Conservation (phyloP, 1,284 basidiomycete species). For the Leccinum subspadiceum region DNA sequence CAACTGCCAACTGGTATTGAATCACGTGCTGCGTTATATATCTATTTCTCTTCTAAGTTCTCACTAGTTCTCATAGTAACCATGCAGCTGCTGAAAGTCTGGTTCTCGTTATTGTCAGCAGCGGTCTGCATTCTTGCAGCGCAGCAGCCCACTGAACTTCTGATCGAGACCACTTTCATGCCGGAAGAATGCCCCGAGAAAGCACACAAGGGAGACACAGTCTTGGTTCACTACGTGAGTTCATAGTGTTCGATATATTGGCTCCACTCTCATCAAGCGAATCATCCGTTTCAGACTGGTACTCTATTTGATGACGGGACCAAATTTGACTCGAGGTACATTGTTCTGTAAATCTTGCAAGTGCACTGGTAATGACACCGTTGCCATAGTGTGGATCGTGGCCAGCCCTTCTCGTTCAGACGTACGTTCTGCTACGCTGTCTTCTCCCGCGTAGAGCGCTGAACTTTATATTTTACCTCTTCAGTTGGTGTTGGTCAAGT, state of each 20-base stretch:
- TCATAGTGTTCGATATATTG: neutral
- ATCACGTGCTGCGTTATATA: neutral
- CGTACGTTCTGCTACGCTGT: conserved; percentile 42
- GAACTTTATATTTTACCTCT: neutral
- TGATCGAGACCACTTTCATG: conserved; percentile 57
- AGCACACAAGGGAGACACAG: conserved; percentile 62
- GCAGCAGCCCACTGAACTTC: conserved; percentile 53
- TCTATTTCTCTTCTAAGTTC: neutral
- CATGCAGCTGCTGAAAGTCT: conserved; percentile 49
- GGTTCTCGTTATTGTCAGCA: conserved; percentile 41
- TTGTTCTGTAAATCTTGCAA: neutral
- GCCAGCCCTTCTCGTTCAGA: conserved; percentile 63
- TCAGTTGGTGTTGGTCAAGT: conserved; percentile 79
- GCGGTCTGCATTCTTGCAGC: conserved; percentile 36
- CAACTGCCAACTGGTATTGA: neutral
- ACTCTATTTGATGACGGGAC: conserved; percentile 68
- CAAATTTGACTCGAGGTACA: conserved; percentile 82
- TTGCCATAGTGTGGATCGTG: conserved; percentile 57
- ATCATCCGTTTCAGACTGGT: conserved; percentile 55
- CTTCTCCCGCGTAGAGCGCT: neutral
- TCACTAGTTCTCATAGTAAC: neutral
- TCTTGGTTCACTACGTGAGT: conserved; percentile 80
- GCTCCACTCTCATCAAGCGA: conserved; percentile 2
- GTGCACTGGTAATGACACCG: neutral
- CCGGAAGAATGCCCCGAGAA: conserved; percentile 60